phyloP scores from a whole-genome alignment of 106 monocot species.

The Dactylorhiza incarnata region DNA sequence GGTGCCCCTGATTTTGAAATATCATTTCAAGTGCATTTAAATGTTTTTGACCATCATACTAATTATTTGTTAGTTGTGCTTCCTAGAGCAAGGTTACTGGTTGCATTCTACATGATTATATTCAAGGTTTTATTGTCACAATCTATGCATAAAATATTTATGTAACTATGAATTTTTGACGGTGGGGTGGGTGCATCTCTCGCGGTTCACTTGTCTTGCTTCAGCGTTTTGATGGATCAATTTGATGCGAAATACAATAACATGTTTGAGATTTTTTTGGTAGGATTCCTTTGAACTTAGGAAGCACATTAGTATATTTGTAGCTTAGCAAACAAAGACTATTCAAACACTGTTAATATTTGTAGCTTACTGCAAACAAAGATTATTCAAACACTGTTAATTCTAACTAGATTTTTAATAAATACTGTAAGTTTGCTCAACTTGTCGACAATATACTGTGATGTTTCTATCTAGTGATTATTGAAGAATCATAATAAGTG shows the following conservation, averaged over 20 bases:
- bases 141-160: too few relatives aligned
- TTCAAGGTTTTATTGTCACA: not conserved
- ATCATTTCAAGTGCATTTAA: not conserved
- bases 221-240: too few relatives aligned
- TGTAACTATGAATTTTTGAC: too few relatives aligned
- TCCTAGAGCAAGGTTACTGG: not conserved
- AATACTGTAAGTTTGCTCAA: too few relatives aligned
- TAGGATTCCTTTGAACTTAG: not conserved
- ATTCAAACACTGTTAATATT: not conserved
- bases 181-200: too few relatives aligned
- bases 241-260: too few relatives aligned
- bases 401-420: not conserved
- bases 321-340: not conserved
- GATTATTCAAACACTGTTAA: not conserved
- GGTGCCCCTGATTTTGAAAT: too few relatives aligned
- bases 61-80: not conserved
- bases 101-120: not conserved
- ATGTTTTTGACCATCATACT: not conserved
- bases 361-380: too few relatives aligned
- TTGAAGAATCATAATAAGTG: too few relatives aligned
- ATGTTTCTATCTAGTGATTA: too few relatives aligned
- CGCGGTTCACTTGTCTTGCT: too few relatives aligned
- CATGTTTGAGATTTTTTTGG: not conserved
- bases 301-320: not conserved
- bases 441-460: too few relatives aligned